Conservation (phyloP, 345 rosid species). For the Xanthoceras sorbifolium region DNA sequence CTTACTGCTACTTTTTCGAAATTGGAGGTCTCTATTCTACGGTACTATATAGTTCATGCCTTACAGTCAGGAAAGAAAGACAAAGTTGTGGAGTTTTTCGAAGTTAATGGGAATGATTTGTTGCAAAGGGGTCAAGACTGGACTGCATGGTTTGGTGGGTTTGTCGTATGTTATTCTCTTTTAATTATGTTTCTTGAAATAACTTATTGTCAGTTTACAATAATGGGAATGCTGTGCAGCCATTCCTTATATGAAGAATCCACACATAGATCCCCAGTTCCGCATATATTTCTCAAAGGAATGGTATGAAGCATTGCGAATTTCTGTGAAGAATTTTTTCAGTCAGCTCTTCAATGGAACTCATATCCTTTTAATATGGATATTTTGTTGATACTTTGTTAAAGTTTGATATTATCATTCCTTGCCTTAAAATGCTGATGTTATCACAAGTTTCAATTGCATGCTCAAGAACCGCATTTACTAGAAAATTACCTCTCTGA, state of each 20-base stretch:
- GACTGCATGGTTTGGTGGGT: constrained; percentile 73
- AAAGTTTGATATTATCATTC: background rate
- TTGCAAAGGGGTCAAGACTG: constrained; percentile 48
- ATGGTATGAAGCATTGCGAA: constrained; percentile 63
- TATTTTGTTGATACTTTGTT: background rate
- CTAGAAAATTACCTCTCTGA: background rate
- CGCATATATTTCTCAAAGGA: constrained; percentile 65
- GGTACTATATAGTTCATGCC: constrained; percentile 52
- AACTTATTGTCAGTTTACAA: constrained; percentile 4
- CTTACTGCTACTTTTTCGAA: constrained; percentile 41
- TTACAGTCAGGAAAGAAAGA: constrained; percentile 50
- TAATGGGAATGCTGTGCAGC: constrained; percentile 38
- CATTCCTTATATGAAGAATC: constrained; percentile 60
- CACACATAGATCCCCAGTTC: constrained; percentile 64
- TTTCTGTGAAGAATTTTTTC: constrained; percentile 68
- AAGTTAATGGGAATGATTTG: constrained; percentile 52
- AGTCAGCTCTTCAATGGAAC: constrained; percentile 64
- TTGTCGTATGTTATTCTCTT: constrained; percentile 5
- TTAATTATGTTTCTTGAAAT: background rate
- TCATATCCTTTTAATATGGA: constrained; percentile 58
- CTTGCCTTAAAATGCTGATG: background rate
- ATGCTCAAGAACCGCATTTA: background rate
- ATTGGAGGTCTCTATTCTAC: constrained; percentile 54
- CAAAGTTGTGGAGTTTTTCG: constrained; percentile 59
- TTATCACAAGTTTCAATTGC: background rate